These are phyloP conservation scores for Phylloporus gajari DNA, from an alignment of 1,284 basidiomycete genomes.

Conservation along the genomic window DNA sequence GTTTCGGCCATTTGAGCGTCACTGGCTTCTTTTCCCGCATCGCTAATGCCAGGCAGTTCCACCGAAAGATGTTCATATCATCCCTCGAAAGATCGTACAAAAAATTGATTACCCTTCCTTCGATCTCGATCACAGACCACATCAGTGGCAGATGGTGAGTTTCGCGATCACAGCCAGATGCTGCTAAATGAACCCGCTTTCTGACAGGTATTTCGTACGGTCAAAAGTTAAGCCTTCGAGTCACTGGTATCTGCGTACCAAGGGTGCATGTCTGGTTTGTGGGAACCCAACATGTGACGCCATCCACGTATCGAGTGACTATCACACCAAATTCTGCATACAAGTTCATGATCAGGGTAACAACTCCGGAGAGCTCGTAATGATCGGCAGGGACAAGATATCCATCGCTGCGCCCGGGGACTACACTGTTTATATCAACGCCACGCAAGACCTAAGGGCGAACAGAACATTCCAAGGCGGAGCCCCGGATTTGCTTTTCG, in stretches of 20 bases:
- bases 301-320: not conserved
- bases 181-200: not conserved
- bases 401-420: not conserved
- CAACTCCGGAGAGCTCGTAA: not conserved
- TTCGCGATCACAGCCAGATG: not conserved
- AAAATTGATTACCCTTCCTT: not conserved
- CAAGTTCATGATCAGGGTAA: not conserved
- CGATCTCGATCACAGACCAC: not conserved
- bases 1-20: not conserved
- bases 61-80: not conserved
- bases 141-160: not conserved
- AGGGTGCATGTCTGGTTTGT: not conserved
- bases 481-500: no score
- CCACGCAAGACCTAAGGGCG: not conserved
- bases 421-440: not conserved
- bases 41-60: not conserved
- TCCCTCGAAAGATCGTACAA: not conserved
- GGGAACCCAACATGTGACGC: no score
- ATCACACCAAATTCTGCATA: not conserved
- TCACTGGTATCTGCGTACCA: not conserved
- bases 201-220: not conserved
- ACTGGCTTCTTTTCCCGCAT: not conserved
- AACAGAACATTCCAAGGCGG: not conserved
- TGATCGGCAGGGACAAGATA: not conserved
- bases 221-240: not conserved